Evolutionary conservation across 2,329 filamentous ascomycete genomes (phyloP).

Genomic region (Drechmeria coniospora): DNA sequence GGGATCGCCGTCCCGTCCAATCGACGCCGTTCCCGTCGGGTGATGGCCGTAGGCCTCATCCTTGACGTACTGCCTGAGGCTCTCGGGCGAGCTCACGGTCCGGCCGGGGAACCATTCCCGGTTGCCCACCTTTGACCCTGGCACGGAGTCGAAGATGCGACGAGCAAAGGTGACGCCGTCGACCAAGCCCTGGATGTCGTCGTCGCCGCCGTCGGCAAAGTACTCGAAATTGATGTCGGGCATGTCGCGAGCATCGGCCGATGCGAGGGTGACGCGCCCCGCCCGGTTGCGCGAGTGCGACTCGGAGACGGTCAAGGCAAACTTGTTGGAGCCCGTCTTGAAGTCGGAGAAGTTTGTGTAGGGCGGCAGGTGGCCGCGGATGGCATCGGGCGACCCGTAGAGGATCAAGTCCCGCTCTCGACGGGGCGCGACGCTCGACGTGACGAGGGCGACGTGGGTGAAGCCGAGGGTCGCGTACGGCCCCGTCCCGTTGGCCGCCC

Average conservation of each 20-base stretch:
- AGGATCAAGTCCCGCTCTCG: conserved; percentile 1
- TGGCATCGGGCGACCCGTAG: conserved; percentile 1
- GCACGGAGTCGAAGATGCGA: conserved; percentile 15
- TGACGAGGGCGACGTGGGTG: background rate
- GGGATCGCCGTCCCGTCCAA: conserved; percentile 36
- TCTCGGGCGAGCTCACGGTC: conserved; percentile 10
- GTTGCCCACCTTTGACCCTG: background rate
- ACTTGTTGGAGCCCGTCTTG: conserved; percentile 1
- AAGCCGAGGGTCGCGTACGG: conserved; percentile 1
- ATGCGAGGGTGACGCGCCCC: conserved; percentile 47
- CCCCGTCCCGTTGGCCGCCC: background rate
- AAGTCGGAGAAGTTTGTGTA: background rate
- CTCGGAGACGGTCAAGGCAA: conserved; percentile 28
- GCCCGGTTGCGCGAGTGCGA: conserved; percentile 36
- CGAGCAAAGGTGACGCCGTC: conserved; percentile 33
- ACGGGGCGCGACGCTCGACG: conserved; percentile 1
- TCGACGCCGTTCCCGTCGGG: conserved; percentile 38
- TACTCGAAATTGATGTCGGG: conserved; percentile 47
- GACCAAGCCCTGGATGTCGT: conserved; percentile 23
- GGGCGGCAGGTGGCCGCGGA: conserved; percentile 1
- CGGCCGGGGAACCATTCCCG: background rate
- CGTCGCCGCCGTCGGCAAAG: conserved; percentile 31
- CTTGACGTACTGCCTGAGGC: conserved; percentile 1
- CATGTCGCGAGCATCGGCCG: conserved; percentile 44
- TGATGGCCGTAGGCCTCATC: conserved; percentile 39